A percentile compares a stretch with the other conserved stretches of the same genome.
Conservation (phyloP, 306 rosid species). For the Cicer yamashitae region DNA sequence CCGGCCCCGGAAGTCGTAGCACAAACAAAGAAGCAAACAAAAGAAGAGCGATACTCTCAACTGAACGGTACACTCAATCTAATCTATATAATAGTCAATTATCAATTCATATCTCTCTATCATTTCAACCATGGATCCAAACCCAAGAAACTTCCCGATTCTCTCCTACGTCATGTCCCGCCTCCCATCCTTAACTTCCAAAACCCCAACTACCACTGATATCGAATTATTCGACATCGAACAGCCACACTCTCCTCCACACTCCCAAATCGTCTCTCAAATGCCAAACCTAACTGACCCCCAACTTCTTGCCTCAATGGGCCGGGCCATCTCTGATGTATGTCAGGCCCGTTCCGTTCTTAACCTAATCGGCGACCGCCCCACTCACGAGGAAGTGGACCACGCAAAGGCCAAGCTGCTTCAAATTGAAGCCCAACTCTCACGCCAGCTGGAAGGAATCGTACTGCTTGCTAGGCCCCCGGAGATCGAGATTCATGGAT, state of each 20-base stretch:
- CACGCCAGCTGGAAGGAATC: conserved; percentile 66
- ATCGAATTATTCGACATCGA: conserved; percentile 57
- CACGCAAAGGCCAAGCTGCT: conserved; percentile 59
- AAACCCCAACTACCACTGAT: background rate
- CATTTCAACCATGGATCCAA: conserved; percentile 69
- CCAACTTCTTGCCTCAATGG: conserved; percentile 68
- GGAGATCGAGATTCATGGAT: conserved; percentile 60
- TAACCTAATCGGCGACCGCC: conserved; percentile 73
- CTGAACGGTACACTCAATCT: no score
- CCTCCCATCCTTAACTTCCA: conserved; percentile 57
- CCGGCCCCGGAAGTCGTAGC: no score
- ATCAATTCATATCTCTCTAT: background rate
- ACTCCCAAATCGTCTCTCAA: conserved; percentile 46
- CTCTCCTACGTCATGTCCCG: conserved; percentile 87
- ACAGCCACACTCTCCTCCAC: conserved; percentile 43
- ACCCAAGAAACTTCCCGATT: conserved; percentile 75
- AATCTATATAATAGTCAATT: no score
- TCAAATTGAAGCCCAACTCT: conserved; percentile 59
- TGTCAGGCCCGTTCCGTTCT: conserved; percentile 77
- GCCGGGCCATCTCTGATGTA: conserved; percentile 70
- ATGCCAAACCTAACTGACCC: conserved; percentile 78
- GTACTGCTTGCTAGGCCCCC: conserved; percentile 68
- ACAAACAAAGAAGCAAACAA: no score
- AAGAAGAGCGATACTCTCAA: no score
- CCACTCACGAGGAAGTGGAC: conserved; percentile 83